A percentile compares a stretch with the other conserved stretches of the same genome.
phyloP scores from a whole-genome alignment of 2,329 filamentous ascomycete species.

The Cladosporium sp. region DNA sequence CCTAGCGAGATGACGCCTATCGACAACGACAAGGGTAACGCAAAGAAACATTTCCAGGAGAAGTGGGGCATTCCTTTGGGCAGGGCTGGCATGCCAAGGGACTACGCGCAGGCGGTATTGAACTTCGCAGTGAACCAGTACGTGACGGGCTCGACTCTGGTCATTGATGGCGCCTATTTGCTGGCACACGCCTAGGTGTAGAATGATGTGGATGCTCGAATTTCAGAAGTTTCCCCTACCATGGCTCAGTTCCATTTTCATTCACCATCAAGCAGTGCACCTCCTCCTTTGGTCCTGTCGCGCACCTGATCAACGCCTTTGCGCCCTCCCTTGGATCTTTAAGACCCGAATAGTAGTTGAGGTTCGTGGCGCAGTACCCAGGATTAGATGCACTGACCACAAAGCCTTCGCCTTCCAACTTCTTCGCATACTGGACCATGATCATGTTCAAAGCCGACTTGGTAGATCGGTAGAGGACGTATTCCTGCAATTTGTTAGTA shows the following conservation, averaged over 20 bases:
- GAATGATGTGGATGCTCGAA: background rate
- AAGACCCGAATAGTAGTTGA: conserved; percentile 23
- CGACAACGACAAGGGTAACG: conserved; percentile 47
- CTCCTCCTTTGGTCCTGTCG: conserved; percentile 21
- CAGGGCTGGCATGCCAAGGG: conserved; percentile 36
- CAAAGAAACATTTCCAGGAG: conserved; percentile 40
- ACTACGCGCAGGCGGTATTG: conserved; percentile 54
- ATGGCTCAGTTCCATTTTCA: conserved; percentile 23
- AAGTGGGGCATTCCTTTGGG: conserved; percentile 36
- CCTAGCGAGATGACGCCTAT: conserved; percentile 55
- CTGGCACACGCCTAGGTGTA: conserved; percentile 25
- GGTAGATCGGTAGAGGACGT: conserved; percentile 33
- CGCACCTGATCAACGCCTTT: conserved; percentile 22
- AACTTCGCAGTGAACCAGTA: conserved; percentile 54
- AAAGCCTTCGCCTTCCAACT: conserved; percentile 35
- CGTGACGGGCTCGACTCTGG: conserved; percentile 58
- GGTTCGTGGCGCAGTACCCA: conserved; percentile 19
- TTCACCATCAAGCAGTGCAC: conserved; percentile 23
- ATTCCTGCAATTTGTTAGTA: background rate
- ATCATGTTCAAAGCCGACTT: conserved; percentile 45
- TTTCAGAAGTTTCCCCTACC: conserved; percentile 14
- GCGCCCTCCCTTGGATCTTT: conserved; percentile 29
- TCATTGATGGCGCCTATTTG: conserved; percentile 62
- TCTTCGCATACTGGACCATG: conserved; percentile 41
- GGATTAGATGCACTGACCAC: conserved; percentile 35